phyloP scores from a whole-genome alignment of 2,329 filamentous ascomycete genomes.

The Claviceps quebecensis region DNA sequence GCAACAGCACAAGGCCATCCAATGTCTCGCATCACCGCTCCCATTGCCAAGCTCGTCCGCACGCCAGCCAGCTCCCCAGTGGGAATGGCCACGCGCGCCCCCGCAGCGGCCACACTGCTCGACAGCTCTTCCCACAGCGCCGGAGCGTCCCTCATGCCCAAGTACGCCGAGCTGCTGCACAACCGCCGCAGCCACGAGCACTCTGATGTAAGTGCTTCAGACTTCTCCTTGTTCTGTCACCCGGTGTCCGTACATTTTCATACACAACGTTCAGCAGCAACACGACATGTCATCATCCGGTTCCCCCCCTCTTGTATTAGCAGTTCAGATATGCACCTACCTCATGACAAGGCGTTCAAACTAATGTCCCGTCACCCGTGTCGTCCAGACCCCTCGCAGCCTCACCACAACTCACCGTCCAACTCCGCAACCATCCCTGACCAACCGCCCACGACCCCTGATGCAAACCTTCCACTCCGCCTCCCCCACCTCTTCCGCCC shows the following conservation, averaged over 20 bases:
- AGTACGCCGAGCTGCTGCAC: conserved; percentile 32
- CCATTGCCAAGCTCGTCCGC: conserved; percentile 34
- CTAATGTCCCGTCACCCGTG: no score
- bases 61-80: conserved; percentile 30
- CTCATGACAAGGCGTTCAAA: no score
- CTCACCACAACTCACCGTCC: conserved; percentile 35
- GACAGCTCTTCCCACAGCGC: conserved; percentile 21
- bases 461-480: conserved; percentile 50
- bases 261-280: no score
- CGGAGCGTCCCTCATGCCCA: conserved; percentile 28
- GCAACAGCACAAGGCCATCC: neutral
- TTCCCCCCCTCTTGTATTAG: no score
- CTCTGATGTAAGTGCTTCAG: conserved; percentile 25
- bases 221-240: no score
- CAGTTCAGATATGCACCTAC: no score
- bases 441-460: conserved; percentile 35
- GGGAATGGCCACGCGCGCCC: conserved; percentile 16
- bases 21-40: conserved; percentile 37
- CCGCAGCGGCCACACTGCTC: conserved; percentile 18
- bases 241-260: no score
- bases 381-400: conserved; percentile 21
- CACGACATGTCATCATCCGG: no score
- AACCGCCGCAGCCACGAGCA: conserved; percentile 21
- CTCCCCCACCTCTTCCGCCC: conserved; percentile 31
- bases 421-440: conserved; percentile 28